phyloP scores from a whole-genome alignment of 1,284 basidiomycete genomes.

The Porodaedalea pini region DNA sequence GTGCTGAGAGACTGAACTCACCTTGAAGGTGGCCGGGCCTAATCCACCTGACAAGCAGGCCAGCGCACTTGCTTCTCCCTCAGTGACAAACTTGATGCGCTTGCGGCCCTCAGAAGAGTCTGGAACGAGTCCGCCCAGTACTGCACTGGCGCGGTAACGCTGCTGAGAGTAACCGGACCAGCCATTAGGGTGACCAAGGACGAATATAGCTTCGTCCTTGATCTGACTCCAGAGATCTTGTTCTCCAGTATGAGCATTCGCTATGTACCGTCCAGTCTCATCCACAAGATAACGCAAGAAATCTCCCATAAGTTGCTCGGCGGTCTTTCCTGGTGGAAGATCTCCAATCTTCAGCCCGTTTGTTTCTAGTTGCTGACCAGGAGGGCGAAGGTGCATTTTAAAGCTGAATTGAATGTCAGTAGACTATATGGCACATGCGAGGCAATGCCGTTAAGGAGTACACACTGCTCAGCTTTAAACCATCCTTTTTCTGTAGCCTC shows the following conservation, averaged over 20 bases:
- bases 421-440: no score
- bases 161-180: constrained; percentile 81
- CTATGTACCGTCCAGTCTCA: constrained; percentile 68
- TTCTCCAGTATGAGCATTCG: constrained; percentile 68
- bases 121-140: constrained; percentile 64
- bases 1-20: constrained; percentile 31
- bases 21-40: constrained; percentile 67
- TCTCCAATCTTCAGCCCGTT: constrained; percentile 70
- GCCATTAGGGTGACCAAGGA: constrained; percentile 73
- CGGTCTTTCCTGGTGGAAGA: constrained; percentile 57
- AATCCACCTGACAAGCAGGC: constrained; percentile 71
- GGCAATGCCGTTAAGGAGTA: constrained; percentile 18
- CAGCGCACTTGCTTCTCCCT: constrained; percentile 76
- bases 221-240: constrained; percentile 59
- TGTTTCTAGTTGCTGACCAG: constrained; percentile 71
- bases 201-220: constrained; percentile 62
- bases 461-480: constrained; percentile 69
- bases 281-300: constrained; percentile 68
- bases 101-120: constrained; percentile 66
- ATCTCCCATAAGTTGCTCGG: constrained; percentile 72
- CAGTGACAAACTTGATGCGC: constrained; percentile 70
- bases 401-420: constrained; percentile 51
- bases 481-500: constrained; percentile 70
- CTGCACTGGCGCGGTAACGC: constrained; percentile 66
- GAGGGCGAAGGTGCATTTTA: constrained; percentile 71